Percentiles rank a stretch among this genome's conserved stretches.
Evolutionary conservation across 108 stramenopile species (phyloP).

Genomic region (Cyclotella kingstonii): DNA sequence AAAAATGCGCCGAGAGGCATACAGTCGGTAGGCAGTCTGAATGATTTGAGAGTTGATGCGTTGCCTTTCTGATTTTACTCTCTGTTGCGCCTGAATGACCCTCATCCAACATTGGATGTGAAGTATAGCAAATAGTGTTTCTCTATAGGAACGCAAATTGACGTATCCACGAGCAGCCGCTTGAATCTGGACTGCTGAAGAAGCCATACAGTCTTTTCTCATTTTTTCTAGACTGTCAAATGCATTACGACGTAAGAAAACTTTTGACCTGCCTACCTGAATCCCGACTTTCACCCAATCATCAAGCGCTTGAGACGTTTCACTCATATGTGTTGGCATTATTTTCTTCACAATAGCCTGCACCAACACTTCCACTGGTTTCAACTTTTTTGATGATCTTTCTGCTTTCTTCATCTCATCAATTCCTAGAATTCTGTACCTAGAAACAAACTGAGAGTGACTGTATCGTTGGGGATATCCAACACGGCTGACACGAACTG

Average conservation of each 20-base stretch:
- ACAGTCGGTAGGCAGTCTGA: slow-evolving; percentile 26
- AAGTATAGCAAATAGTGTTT: slow-evolving; percentile 14
- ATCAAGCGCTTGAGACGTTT: neutral
- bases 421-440: slow-evolving; percentile 45
- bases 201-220: slow-evolving; percentile 31
- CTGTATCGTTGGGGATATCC: slow-evolving; percentile 61
- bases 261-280: slow-evolving; percentile 69
- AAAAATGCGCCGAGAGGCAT: slow-evolving; percentile 10
- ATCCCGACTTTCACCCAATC: slow-evolving; percentile 40
- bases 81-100: slow-evolving; percentile 20
- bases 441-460: slow-evolving; percentile 48
- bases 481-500: slow-evolving; percentile 65
- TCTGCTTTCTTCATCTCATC: slow-evolving; percentile 48
- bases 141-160: slow-evolving; percentile 13
- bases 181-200: slow-evolving; percentile 49
- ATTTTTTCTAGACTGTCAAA: slow-evolving; percentile 58
- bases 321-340: too few species aligned
- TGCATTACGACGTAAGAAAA: slow-evolving; percentile 60
- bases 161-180: slow-evolving; percentile 40
- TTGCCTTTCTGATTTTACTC: slow-evolving; percentile 28
- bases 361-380: slow-evolving; percentile 51
- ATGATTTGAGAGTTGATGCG: slow-evolving; percentile 26
- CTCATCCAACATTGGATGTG: slow-evolving; percentile 39
- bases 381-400: slow-evolving; percentile 37
- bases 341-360: slow-evolving; percentile 32